Conservation (phyloP, 2,329 filamentous ascomycete genomes). For the Aquanectria penicillioides region DNA sequence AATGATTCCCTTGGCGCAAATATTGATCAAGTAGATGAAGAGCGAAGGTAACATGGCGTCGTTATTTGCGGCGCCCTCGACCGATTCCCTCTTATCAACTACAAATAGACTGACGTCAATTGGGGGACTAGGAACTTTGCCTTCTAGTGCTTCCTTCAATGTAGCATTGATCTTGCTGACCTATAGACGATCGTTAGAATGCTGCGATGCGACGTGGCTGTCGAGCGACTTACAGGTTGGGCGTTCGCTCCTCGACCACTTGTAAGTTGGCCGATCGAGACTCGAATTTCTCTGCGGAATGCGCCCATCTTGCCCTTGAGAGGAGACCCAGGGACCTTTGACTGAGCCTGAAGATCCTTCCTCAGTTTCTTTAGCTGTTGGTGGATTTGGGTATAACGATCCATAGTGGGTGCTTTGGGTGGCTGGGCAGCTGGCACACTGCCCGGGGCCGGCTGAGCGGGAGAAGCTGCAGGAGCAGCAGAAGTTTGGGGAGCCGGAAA, state of each 20-base stretch:
- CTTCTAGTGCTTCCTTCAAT: constrained; percentile 64
- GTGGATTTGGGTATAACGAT: constrained; percentile 69
- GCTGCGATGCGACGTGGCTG: neutral
- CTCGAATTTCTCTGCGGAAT: constrained; percentile 76
- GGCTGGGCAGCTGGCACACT: constrained; percentile 23
- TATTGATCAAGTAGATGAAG: constrained; percentile 80
- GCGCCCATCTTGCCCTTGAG: constrained; percentile 76
- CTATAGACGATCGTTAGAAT: constrained; percentile 40
- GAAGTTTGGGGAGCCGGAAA: constrained; percentile 7
- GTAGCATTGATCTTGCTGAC: constrained; percentile 49
- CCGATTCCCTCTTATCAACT: constrained; percentile 54
- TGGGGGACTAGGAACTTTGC: constrained; percentile 60
- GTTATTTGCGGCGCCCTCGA: constrained; percentile 62
- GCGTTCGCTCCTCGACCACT: constrained; percentile 70
- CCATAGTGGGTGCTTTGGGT: constrained; percentile 34
- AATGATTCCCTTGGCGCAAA: constrained; percentile 78
- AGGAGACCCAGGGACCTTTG: constrained; percentile 54
- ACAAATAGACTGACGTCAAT: constrained; percentile 67
- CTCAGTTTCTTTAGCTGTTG: constrained; percentile 74
- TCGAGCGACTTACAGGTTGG: constrained; percentile 47
- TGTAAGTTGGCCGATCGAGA: constrained; percentile 78
- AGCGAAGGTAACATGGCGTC: constrained; percentile 68
- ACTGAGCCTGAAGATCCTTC: constrained; percentile 68
- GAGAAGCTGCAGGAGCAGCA: constrained; percentile 1
- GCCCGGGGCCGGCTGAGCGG: neutral